A percentile compares a stretch with the other conserved stretches of the same genome.
These are phyloP conservation scores for Wickerhamomyces queroliae DNA, from an alignment of 805 yeast species.

Conservation along the genomic window DNA sequence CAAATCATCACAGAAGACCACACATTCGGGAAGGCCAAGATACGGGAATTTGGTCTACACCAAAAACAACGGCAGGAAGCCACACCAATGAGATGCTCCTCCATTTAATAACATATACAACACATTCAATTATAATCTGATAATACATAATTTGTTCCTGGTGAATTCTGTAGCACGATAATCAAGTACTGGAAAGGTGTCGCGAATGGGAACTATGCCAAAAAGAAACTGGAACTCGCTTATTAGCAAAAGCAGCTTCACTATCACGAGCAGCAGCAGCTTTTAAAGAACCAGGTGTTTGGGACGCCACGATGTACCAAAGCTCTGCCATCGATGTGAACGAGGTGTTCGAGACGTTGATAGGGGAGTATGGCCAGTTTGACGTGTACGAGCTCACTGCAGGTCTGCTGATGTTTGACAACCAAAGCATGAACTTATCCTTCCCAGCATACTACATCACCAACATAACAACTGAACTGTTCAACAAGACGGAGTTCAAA, in stretches of 20 bases:
- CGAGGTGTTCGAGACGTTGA: background rate
- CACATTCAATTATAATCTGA: too few relatives aligned
- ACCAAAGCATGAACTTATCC: conserved; percentile 7
- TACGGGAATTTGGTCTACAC: background rate
- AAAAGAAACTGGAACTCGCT: too few relatives aligned
- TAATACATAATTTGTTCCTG: too few relatives aligned
- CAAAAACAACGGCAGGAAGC: background rate
- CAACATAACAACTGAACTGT: conserved; percentile 31
- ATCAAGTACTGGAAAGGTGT: too few relatives aligned
- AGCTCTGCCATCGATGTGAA: background rate
- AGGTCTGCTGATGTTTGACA: conserved; percentile 5
- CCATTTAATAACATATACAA: too few relatives aligned
- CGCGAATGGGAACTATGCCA: too few relatives aligned
- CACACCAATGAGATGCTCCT: background rate
- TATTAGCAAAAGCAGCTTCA: too few relatives aligned
- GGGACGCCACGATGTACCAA: background rate
- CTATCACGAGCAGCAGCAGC: background rate
- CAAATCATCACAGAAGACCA: background rate
- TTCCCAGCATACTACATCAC: conserved; percentile 42
- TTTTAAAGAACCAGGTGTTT: background rate
- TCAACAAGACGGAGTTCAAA: conserved; percentile 5
- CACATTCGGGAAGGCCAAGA: background rate
- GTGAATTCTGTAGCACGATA: too few relatives aligned
- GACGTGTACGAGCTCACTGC: conserved; percentile 19
- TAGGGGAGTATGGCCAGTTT: conserved; percentile 1